Base-by-base conservation (phyloP, 1,284 basidiomycete genomes). In the Ganoderma leucocontextum region DNA sequence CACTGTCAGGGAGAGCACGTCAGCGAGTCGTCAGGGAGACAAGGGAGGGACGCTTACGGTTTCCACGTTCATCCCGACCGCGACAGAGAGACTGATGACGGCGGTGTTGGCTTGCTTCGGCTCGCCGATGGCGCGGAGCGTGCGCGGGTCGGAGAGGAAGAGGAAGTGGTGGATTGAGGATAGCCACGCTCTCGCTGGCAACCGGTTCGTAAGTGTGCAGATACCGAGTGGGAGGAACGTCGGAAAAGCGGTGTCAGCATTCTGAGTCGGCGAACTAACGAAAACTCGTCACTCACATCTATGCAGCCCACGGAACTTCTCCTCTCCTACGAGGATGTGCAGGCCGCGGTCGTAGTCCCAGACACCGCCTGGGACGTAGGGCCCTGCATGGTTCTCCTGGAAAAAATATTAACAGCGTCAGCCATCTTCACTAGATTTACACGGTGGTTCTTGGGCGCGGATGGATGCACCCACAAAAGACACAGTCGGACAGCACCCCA, bases 321-420 rank as follows among this genome's bases (percentile, higher is more conserved):
- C 79, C 65, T 88, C 87, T 36, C 87, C 87, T 8, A 84, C 82
- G 33, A 87, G 80, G 38, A 84, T 79, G 69, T 86, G 84, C 10
- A 84, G 76, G 0, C 85, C 86, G 47, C 86, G 79, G 66, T 89
- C 87, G 78, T 85, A 88, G 25, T 86, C 82, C 12, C 81, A 81
- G 2, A 81, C 79, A 52, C 78, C 76, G 8, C 76, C 80, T 0
- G 82, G 83, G 62, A 83, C 77, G 74, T 84, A 80, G 52, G 81
- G 71, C 17, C 80, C 78, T 7, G 83, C 79, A 70, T 86, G 85
- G 69, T 85, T 82, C 64, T 85, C 85, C 81, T 83, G 36, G 29
- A 38, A 10, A 25, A 52, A 22, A 62, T 25, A 55, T 57, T 35
- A 42, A 62, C 39, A 25, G 8, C 38, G 33, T 39, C n/a, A 41